Evolutionary conservation across 2,329 filamentous ascomycete species (phyloP).

Genomic region (Podosphaera xanthii): DNA sequence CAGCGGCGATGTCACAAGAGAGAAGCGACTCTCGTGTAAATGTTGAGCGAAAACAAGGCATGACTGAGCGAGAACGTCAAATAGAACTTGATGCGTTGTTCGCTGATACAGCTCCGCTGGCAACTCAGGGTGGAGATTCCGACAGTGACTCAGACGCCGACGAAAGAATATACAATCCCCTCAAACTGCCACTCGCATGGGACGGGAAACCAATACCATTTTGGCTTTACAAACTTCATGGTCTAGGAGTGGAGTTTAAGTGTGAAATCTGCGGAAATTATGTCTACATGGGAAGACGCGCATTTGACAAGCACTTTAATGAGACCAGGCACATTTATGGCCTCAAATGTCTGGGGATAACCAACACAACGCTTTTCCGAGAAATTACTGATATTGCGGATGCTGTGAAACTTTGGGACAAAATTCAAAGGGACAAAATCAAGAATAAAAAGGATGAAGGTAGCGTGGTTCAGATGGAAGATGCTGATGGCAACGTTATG

Average conservation of each 20-base stretch:
- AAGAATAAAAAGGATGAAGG: conserved; percentile 53
- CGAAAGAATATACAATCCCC: conserved; percentile 85
- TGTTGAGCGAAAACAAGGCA: conserved; percentile 86
- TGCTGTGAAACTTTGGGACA: conserved; percentile 73
- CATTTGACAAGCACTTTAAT: conserved; percentile 97
- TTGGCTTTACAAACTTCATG: conserved; percentile 95
- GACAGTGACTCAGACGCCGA: conserved; percentile 53
- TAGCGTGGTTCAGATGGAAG: conserved; percentile 93
- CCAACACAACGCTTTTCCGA: conserved; percentile 70
- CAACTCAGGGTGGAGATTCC: conserved; percentile 22
- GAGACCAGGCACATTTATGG: conserved; percentile 85
- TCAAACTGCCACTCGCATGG: conserved; percentile 91
- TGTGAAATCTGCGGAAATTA: conserved; percentile 97
- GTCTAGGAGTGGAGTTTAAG: conserved; percentile 77
- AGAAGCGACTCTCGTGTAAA: conserved; percentile 79
- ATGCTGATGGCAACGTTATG: conserved; percentile 94
- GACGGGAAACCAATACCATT: conserved; percentile 97
- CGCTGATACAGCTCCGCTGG: conserved; percentile 26
- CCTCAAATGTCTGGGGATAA: conserved; percentile 81
- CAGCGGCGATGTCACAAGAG: conserved; percentile 64
- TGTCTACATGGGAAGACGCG: conserved; percentile 91
- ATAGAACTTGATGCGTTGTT: conserved; percentile 82
- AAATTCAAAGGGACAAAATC: conserved; percentile 71
- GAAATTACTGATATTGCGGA: conserved; percentile 89
- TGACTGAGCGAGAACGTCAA: conserved; percentile 89